These are phyloP conservation scores for Russula earlei DNA, from an alignment of 768 basidiomycete species.

Conservation along the genomic window DNA sequence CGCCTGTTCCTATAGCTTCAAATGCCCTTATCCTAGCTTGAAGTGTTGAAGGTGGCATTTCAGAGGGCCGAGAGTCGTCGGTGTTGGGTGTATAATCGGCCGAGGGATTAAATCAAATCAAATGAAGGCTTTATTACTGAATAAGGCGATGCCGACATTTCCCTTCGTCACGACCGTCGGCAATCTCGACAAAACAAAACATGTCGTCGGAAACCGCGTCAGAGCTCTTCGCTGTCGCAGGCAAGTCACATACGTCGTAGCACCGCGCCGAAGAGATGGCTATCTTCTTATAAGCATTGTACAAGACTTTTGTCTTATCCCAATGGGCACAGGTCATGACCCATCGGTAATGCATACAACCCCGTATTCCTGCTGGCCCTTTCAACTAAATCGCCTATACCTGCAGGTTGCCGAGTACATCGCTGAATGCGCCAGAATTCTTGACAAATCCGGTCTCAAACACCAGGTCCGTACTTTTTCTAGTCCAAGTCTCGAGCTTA, in stretches of 20 bases:
- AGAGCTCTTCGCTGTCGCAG: slow-evolving; percentile 73
- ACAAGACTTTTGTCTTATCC: slow-evolving; percentile 84
- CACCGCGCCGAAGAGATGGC: background rate
- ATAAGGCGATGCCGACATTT: too few species aligned
- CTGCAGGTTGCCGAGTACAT: slow-evolving; percentile 65
- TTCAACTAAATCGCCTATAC: slow-evolving; percentile 22
- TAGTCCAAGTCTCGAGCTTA: background rate
- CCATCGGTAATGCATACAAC: slow-evolving; percentile 49
- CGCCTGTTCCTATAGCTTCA: slow-evolving; percentile 13
- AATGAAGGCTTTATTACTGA: too few species aligned
- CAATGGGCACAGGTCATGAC: slow-evolving; percentile 60
- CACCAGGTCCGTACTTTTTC: slow-evolving; percentile 50
- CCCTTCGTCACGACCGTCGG: too few species aligned
- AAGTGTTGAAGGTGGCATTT: slow-evolving; percentile 16
- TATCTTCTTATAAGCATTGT: background rate
- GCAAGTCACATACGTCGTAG: slow-evolving; percentile 28
- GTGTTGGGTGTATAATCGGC: too few species aligned
- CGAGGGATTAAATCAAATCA: too few species aligned
- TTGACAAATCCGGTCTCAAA: slow-evolving; percentile 73
- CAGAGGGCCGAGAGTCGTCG: background rate
- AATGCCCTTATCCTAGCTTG: slow-evolving; percentile 20
- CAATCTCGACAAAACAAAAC: too few species aligned
- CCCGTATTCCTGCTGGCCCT: background rate
- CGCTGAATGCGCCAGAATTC: slow-evolving; percentile 72
- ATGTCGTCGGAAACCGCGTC: slow-evolving; percentile 30